Evolutionary conservation across 164 flowering plant genomes (phyloP), one percentile per base, ranked within the genome.

Genomic region (Saururus chinensis): DNA sequence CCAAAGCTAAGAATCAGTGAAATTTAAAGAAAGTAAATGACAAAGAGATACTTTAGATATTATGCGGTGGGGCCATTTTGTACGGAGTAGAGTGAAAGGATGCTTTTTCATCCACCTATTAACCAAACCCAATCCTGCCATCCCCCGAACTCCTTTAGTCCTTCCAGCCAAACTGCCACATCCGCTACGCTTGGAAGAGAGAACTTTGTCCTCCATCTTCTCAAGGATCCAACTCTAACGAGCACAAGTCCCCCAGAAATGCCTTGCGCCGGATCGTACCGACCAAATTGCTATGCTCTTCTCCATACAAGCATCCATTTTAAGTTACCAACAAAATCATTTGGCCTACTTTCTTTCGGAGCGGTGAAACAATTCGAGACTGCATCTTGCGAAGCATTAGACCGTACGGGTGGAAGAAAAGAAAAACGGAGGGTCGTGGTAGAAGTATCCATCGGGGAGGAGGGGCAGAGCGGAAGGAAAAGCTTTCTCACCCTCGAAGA

Each of bases 401-500:
- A 30, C 4, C 37, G 7, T 12, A 17, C 13, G 20, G 19, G 41
- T 42, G 68, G 35, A 72, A 67, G 66, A 72, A 40, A 40, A 13
- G 48, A 14, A 13, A 51, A 26, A 41, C 30, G 37, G 60, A 19
- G 54, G 66, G 63, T 73, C 35, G 57, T 35, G 4, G 68, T 76
- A 48, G 80, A 69, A 61, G 73, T 64, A 54, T 65, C 76, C 69
- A 61, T 60, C 53, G 74, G 62, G 17, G 80, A 60, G 56, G 82
- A 74, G 49, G 67, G 69, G 56, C 70, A 66, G 60, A 62, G 64
- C 5, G 80, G 77, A 58, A 75, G 70, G 61, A 67, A 75, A 51
- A 79, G 73, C 55, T 91, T 91, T 72, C 70, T 88, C 71, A 73
- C 74, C 24, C 68, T 85, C 0, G 92, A 88, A 75, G 98, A 92